Evolutionary conservation across 228 moss, liverwort and hornwort genomes (phyloP).

Genomic region (Sphagnum fallax): DNA sequence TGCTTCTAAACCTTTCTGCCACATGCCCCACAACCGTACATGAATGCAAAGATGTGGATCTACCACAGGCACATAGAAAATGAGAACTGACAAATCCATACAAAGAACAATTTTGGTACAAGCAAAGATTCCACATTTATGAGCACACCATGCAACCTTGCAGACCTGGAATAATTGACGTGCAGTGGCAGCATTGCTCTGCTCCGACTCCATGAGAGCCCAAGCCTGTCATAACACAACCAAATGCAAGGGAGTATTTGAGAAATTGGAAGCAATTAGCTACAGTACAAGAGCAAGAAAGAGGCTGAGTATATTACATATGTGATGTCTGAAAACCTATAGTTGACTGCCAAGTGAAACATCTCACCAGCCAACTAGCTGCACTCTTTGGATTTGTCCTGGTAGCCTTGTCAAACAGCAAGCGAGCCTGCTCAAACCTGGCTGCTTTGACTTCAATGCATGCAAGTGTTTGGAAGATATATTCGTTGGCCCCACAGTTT

Average conservation of each 20-base stretch:
- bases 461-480: constrained; percentile 83
- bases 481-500: constrained; percentile 79
- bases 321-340: background rate
- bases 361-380: constrained; percentile 90
- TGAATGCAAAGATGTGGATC: background rate
- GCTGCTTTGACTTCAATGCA: constrained; percentile 64
- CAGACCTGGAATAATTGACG: constrained; percentile 87
- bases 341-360: background rate
- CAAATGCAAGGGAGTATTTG: no score
- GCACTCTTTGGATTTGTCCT: constrained; percentile 82
- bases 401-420: constrained; percentile 65
- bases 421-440: constrained; percentile 74
- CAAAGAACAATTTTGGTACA: no score
- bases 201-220: constrained; percentile 90
- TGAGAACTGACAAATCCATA: background rate
- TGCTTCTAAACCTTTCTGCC: constrained; percentile 87
- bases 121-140: no score
- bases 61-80: background rate
- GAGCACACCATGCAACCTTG: background rate
- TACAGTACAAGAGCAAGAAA: background rate
- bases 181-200: constrained; percentile 54
- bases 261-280: background rate
- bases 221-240: constrained; percentile 54
- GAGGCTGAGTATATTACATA: background rate
- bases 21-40: background rate